Evolutionary conservation across 768 basidiomycete genomes (phyloP).

Genomic region (Lentinula aciculospora): DNA sequence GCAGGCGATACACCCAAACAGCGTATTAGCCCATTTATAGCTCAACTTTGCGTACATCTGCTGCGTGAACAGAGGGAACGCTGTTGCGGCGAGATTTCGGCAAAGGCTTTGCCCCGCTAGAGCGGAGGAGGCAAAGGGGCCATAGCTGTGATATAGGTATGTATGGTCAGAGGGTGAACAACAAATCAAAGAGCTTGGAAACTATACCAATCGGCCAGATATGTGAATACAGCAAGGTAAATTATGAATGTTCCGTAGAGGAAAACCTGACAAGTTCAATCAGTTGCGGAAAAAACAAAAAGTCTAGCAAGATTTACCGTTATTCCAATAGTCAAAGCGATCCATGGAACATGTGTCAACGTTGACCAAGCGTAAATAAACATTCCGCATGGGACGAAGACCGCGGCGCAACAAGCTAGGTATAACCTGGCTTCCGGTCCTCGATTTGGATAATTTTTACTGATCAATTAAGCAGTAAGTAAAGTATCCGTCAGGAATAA

Average conservation of each 20-base stretch:
- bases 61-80: constrained; percentile 59
- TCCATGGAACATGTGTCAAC: constrained; percentile 51
- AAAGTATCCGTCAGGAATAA: not conserved
- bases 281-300: too few species aligned
- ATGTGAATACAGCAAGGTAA: constrained; percentile 55
- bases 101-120: constrained; percentile 62
- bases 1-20: constrained; percentile 47
- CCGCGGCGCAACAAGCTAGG: constrained; percentile 45
- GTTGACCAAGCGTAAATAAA: constrained; percentile 73
- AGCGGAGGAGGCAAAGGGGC: constrained; percentile 62
- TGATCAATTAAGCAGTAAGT: constrained; percentile 6
- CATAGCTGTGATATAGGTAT: constrained; percentile 34
- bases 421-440: constrained; percentile 60
- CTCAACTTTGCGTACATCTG: constrained; percentile 52
- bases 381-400: constrained; percentile 55
- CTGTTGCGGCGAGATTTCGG: constrained; percentile 43
- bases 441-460: constrained; percentile 25
- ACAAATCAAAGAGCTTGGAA: not conserved
- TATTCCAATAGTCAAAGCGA: constrained; percentile 51
- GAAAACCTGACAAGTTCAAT: constrained; percentile 39
- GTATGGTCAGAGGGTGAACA: not conserved
- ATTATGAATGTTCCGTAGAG: constrained; percentile 47
- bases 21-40: constrained; percentile 56
- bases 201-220: constrained; percentile 58
- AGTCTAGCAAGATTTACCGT: constrained; percentile 18